A percentile compares a stretch with the other conserved stretches of the same genome.
These are phyloP conservation scores for Jatropha podagrica DNA, from an alignment of 441 rosid genomes.

Conservation along the genomic window DNA sequence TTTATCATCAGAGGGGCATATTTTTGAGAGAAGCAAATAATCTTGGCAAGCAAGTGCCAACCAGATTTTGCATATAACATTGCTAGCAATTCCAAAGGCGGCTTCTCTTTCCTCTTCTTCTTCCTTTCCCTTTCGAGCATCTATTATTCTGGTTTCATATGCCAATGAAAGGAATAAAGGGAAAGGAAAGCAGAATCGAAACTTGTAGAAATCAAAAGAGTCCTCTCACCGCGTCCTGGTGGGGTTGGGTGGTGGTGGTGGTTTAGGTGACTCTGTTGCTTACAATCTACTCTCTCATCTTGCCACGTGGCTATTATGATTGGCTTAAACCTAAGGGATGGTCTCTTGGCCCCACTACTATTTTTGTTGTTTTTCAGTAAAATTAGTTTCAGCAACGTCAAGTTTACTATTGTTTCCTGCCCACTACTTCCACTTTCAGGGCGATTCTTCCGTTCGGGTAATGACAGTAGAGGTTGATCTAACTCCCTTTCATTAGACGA, in stretches of 20 bases:
- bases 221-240: conserved; percentile 1
- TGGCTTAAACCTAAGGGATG: neutral
- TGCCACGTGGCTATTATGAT: neutral
- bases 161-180: neutral
- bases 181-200: neutral
- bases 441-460: neutral
- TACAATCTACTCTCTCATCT: conserved; percentile 14
- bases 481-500: neutral
- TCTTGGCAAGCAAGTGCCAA: too few relatives aligned
- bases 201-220: conserved; percentile 10
- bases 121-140: neutral
- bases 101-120: neutral
- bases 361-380: too few relatives aligned
- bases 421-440: neutral
- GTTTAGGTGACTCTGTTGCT: conserved; percentile 8
- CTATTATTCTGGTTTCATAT: neutral
- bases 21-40: too few relatives aligned
- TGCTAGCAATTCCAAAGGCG: neutral
- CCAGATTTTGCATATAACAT: too few relatives aligned
- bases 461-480: neutral
- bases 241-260: neutral
- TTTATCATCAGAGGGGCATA: too few relatives aligned
- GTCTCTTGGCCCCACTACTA: neutral
- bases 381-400: too few relatives aligned
- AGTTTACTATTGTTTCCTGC: neutral